Conservation (phyloP, 768 basidiomycete species). For the Sporobolomyces roseus region DNA sequence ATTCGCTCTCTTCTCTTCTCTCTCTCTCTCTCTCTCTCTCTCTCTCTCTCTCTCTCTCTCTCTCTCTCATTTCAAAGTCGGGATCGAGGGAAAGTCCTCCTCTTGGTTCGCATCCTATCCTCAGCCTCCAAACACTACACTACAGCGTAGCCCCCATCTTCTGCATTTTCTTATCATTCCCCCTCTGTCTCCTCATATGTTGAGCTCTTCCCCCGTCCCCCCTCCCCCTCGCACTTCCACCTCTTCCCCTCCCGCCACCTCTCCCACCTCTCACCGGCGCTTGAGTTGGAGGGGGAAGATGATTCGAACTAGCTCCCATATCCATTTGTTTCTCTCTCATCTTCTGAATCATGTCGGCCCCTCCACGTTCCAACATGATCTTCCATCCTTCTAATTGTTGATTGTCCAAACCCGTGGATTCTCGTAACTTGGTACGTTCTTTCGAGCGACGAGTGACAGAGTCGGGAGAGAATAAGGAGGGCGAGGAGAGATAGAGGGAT, state of each 20-base stretch:
- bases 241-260: not conserved
- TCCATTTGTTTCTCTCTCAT: slow-evolving; percentile 74
- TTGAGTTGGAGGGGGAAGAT: slow-evolving; percentile 29
- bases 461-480: slow-evolving; percentile 72
- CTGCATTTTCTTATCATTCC: slow-evolving; percentile 85
- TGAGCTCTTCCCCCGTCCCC: slow-evolving; percentile 26
- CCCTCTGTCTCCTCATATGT: slow-evolving; percentile 56
- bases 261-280: slow-evolving; percentile 51
- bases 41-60: too few species aligned
- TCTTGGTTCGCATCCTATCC: too few species aligned
- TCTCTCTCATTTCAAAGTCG: too few species aligned
- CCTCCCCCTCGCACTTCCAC: not conserved
- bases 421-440: slow-evolving; percentile 61
- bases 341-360: slow-evolving; percentile 68
- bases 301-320: slow-evolving; percentile 51
- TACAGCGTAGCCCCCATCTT: slow-evolving; percentile 44
- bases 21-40: too few species aligned
- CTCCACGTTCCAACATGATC: slow-evolving; percentile 56
- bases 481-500: slow-evolving; percentile 69
- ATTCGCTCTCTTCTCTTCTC: too few species aligned
- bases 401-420: slow-evolving; percentile 67
- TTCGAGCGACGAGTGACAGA: slow-evolving; percentile 62
- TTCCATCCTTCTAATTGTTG: slow-evolving; percentile 90
- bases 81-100: too few species aligned
- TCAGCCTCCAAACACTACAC: too few species aligned